Conservation (phyloP, 2,329 filamentous ascomycete species). For the Fusarium beomiforme region DNA sequence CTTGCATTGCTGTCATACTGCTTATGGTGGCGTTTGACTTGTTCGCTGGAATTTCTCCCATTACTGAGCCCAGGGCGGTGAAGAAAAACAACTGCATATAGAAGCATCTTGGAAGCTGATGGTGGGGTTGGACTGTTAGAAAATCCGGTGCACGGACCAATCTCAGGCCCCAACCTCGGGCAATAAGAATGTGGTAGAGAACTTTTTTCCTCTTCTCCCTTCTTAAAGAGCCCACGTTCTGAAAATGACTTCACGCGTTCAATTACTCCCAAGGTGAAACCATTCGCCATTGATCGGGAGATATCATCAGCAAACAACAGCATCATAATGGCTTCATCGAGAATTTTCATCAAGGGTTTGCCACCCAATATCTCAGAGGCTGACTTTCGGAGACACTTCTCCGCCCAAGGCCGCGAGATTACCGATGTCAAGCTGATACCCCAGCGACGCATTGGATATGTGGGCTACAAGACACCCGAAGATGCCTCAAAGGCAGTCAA, state of each 20-base stretch:
- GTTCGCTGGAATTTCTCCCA: slow-evolving; percentile 38
- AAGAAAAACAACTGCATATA: slow-evolving; percentile 30
- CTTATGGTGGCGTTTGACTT: slow-evolving; percentile 32
- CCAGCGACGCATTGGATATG: slow-evolving; percentile 91
- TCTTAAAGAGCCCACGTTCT: slow-evolving; percentile 36
- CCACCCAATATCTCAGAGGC: slow-evolving; percentile 86
- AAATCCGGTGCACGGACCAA: slow-evolving; percentile 40
- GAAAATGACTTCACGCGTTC: slow-evolving; percentile 42
- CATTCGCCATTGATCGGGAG: slow-evolving; percentile 39
- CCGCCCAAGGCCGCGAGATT: slow-evolving; percentile 74
- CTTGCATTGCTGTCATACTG: slow-evolving; percentile 1
- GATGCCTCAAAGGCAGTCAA: slow-evolving; percentile 86
- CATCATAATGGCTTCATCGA: slow-evolving; percentile 67
- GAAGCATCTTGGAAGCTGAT: slow-evolving; percentile 25
- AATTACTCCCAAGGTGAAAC: slow-evolving; percentile 41
- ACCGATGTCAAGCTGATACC: slow-evolving; percentile 94
- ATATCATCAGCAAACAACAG: slow-evolving; percentile 16
- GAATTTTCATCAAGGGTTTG: slow-evolving; percentile 81
- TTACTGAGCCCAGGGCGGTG: slow-evolving; percentile 32
- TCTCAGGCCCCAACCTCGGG: slow-evolving; percentile 24
- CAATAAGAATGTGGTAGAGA: slow-evolving; percentile 43
- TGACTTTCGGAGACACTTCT: slow-evolving; percentile 90
- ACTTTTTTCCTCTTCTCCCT: slow-evolving; percentile 43
- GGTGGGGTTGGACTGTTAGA: slow-evolving; percentile 33
- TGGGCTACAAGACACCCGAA: slow-evolving; percentile 87